Evolutionary conservation across 129 eudicot genomes (phyloP).

Genomic region (Kitagawia praeruptora): DNA sequence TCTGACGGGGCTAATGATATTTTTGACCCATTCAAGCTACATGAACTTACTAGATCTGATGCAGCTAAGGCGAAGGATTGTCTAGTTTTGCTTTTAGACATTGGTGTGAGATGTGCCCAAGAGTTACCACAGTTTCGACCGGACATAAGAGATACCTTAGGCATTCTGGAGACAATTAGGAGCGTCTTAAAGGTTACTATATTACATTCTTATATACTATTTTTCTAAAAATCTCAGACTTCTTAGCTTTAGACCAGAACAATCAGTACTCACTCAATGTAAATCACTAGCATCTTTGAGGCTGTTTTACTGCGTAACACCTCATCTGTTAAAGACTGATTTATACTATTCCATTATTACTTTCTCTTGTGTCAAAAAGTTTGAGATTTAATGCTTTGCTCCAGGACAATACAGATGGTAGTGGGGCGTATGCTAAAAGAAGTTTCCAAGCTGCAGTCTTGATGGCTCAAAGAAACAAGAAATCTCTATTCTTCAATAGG

Average conservation of each 20-base stretch:
- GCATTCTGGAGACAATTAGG: not conserved
- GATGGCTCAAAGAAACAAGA: not conserved
- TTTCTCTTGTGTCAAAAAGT: not conserved
- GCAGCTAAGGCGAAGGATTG: not conserved
- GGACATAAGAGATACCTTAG: not conserved
- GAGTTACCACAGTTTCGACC: constrained; percentile 5
- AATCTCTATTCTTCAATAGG: not conserved
- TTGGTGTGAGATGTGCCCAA: not conserved
- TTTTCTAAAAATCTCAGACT: too few species aligned
- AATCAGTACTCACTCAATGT: not conserved
- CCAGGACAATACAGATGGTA: not conserved
- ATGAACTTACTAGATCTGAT: not conserved
- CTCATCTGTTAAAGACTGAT: not conserved
- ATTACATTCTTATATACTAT: not conserved
- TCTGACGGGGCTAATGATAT: not conserved
- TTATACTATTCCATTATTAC: not conserved
- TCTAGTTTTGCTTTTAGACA: not conserved
- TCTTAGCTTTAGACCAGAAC: not conserved
- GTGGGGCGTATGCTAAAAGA: not conserved
- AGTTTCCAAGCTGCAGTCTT: not conserved
- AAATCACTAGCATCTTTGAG: not conserved
- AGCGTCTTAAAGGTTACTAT: not conserved
- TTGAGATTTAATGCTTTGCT: not conserved
- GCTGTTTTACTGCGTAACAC: not conserved
- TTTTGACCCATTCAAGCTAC: not conserved